Percentiles rank a stretch among this genome's conserved stretches.
phyloP scores from a whole-genome alignment of 2,329 filamentous ascomycete species.

The Fusarium sublunatum region DNA sequence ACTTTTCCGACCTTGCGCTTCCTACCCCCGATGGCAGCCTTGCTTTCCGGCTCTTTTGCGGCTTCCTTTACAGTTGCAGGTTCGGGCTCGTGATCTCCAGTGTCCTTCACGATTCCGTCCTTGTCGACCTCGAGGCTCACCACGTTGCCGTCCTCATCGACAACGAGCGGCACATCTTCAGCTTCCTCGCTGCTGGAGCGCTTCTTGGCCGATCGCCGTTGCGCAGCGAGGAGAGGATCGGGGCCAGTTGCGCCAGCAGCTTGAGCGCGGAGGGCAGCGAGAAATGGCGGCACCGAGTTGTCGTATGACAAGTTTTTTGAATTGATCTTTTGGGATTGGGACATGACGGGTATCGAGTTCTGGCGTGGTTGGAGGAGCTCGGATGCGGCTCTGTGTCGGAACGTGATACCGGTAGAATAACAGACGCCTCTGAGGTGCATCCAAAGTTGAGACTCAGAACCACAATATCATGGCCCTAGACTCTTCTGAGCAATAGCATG shows the following conservation, averaged over 20 bases:
- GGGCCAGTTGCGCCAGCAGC: slow-evolving; percentile 61
- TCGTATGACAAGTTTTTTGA: slow-evolving; percentile 77
- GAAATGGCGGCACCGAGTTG: slow-evolving; percentile 68
- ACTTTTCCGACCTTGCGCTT: slow-evolving; percentile 64
- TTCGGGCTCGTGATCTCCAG: slow-evolving; percentile 38
- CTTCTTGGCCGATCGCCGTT: slow-evolving; percentile 63
- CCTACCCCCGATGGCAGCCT: slow-evolving; percentile 53
- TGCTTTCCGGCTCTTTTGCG: slow-evolving; percentile 46
- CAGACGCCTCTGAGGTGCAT: slow-evolving; percentile 19
- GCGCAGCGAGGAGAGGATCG: slow-evolving; percentile 63
- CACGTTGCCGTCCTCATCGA: slow-evolving; percentile 78
- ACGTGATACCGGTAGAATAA: slow-evolving; percentile 7
- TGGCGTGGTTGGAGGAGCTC: slow-evolving; percentile 29
- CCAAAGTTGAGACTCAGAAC: slow-evolving; percentile 17
- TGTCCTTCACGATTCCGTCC: slow-evolving; percentile 57
- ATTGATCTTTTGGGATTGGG: slow-evolving; percentile 72
- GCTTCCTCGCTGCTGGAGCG: slow-evolving; percentile 74
- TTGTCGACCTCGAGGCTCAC: slow-evolving; percentile 61
- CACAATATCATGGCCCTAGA: slow-evolving; percentile 12
- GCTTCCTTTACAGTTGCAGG: slow-evolving; percentile 49
- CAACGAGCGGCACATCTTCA: slow-evolving; percentile 79
- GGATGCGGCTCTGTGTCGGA: slow-evolving; percentile 32
- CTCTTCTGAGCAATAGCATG: slow-evolving; percentile 23
- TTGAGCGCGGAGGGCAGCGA: slow-evolving; percentile 66
- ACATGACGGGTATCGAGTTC: slow-evolving; percentile 50